Conservation (phyloP, 805 yeast species). For the Scheffersomyces ergatensis region DNA sequence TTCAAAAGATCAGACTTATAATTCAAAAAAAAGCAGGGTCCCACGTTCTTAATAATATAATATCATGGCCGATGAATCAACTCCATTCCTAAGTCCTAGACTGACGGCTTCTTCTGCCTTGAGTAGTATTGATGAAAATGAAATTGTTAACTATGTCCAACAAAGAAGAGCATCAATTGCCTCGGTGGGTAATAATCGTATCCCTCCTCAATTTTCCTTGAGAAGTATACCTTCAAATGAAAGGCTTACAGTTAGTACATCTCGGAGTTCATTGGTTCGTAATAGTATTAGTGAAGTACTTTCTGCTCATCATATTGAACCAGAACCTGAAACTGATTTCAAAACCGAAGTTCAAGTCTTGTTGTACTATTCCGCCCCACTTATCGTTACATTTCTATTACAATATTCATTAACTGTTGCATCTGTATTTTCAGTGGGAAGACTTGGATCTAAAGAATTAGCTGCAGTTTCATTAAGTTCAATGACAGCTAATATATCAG, state of each 20-base stretch:
- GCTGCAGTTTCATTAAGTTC: conserved; percentile 76
- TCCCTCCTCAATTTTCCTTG: conserved; percentile 8
- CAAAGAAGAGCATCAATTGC: conserved; percentile 38
- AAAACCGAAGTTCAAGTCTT: conserved; percentile 39
- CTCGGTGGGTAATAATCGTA: conserved; percentile 23
- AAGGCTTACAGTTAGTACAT: conserved; percentile 1
- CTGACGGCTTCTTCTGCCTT: too few relatives aligned
- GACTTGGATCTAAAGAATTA: conserved; percentile 65
- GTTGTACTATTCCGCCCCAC: conserved; percentile 48
- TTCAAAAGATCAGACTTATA: too few relatives aligned
- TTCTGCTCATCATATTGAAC: conserved; percentile 15
- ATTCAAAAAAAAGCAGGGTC: too few relatives aligned
- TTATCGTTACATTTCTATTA: conserved; percentile 63
- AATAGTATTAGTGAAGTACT: conserved; percentile 17
- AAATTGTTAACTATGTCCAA: conserved; percentile 37
- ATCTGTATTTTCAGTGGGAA: conserved; percentile 74
- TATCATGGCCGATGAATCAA: background rate
- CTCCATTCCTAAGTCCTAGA: background rate
- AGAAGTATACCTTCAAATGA: background rate
- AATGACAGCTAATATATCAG: conserved; percentile 77
- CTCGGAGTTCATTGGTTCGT: conserved; percentile 3
- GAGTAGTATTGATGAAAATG: conserved; percentile 25
- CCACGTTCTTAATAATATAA: too few relatives aligned
- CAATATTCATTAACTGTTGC: conserved; percentile 76
- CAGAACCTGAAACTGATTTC: conserved; percentile 45